phyloP scores from a whole-genome alignment of 2,329 filamentous ascomycete species.

The Whalleya microplaca region DNA sequence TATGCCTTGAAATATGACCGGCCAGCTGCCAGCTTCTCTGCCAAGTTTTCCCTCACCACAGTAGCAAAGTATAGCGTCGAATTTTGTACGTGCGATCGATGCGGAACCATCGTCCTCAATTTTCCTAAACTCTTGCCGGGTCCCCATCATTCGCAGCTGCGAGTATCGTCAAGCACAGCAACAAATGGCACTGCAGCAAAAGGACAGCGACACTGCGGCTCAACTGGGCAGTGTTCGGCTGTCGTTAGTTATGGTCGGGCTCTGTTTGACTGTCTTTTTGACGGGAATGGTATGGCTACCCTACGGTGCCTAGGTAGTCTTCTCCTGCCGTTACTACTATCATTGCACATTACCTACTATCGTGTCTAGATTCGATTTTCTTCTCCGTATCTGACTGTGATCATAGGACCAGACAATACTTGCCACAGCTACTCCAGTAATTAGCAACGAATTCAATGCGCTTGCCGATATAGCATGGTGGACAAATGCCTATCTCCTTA shows the following conservation, averaged over 20 bases:
- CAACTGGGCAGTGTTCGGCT: background rate
- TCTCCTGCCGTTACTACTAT: background rate
- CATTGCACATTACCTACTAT: no score
- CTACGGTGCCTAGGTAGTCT: background rate
- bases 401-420: conserved; percentile 38
- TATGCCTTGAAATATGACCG: no score
- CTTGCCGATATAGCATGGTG: conserved; percentile 48
- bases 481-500: conserved; percentile 42
- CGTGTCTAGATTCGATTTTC: no score
- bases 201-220: background rate
- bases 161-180: no score
- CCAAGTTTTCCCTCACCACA: no score
- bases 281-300: conserved; percentile 12
- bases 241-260: conserved; percentile 3
- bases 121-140: no score
- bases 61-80: no score
- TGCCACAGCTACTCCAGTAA: conserved; percentile 38
- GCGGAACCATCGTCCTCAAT: no score
- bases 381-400: background rate
- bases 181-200: no score
- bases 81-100: no score
- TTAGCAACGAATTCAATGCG: conserved; percentile 38
- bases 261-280: conserved; percentile 17
- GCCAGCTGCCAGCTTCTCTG: no score
- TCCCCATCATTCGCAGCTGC: no score